Conservation (phyloP, 164 flowering plant genomes). For the Annona squamosa region DNA sequence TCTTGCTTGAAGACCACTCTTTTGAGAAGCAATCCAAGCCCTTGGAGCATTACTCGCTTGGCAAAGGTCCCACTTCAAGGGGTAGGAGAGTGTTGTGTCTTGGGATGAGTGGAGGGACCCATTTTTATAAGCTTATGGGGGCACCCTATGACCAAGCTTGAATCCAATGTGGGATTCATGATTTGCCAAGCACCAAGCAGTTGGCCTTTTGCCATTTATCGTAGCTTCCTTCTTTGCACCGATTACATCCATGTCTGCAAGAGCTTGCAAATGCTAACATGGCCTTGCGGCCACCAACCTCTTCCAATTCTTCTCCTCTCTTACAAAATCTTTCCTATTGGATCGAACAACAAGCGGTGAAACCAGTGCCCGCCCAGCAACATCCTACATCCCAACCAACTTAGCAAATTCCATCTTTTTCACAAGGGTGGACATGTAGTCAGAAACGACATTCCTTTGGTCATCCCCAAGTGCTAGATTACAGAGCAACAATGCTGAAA, state of each 20-base stretch:
- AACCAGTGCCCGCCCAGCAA: constrained; percentile 41
- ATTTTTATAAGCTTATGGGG: no score
- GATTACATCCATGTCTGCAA: constrained; percentile 59
- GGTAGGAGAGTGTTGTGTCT: no score
- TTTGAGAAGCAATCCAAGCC: no score
- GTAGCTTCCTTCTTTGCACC: constrained; percentile 68
- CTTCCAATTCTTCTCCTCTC: constrained; percentile 71
- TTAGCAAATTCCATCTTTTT: constrained; percentile 62
- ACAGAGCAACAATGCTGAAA: constrained; percentile 37
- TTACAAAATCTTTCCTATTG: constrained; percentile 57
- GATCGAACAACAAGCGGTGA: constrained; percentile 43
- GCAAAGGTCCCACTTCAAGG: no score
- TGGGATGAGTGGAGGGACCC: no score
- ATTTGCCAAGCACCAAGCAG: no score
- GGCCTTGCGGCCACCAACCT: constrained; percentile 57
- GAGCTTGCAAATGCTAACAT: constrained; percentile 40
- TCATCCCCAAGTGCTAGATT: constrained; percentile 42
- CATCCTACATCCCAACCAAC: constrained; percentile 55
- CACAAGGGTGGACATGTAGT: constrained; percentile 51
- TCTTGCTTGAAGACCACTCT: no score
- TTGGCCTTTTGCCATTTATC: constrained; percentile 53
- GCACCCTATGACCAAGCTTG: no score
- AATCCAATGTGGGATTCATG: no score
- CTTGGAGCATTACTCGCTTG: no score
- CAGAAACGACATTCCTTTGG: constrained; percentile 40